Evolutionary conservation across 345 rosid genomes (phyloP), one percentile per base, ranked within the genome.

Genomic region (Salix dunnii): DNA sequence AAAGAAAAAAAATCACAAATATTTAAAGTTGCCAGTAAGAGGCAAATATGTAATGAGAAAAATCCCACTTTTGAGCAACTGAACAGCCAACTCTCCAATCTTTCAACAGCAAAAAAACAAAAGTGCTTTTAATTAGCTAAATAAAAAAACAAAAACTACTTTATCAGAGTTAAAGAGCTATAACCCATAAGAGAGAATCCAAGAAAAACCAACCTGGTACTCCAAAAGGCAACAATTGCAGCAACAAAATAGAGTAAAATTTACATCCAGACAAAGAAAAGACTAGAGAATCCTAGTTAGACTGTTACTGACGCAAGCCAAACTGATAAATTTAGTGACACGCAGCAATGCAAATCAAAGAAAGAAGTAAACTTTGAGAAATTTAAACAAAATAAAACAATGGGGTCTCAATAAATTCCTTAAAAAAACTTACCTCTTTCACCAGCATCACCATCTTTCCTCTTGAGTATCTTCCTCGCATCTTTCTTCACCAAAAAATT

Each of bases 391-490:
- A 6, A 23, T 38, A 49, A 7, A 43, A 25, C 23, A 48, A 31
- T 5, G 40, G 49, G 53, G 43, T 38, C 18, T 23, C 31, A 73
- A 14, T 17, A 35, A 8, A 58, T 67, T 23, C 18, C 27, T 58
- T 17, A 58, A 63, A 28, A 12, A 35, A 51, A 10, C 7, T 18
- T 70, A 91, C 94, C 96, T 86, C 71, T 78, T 87, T 91, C 88
- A 35, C 97, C 98, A 75, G 92, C 98, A 85, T 93, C 97, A 80
- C 97, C 90, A 76, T 89, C 98, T 85, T 93, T 93, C 76, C 97
- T 93, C 86, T 93, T 90, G 73, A 91, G 90, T 64, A 93, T 87
- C 90, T 90, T 93, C 87, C 88, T 88, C 49, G 77, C 97, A 86
- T 91, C 92, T 81, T 87, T 89, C 73, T 68, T 86, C 7, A 78